These are phyloP conservation scores for Aschersonia sp. DNA, from an alignment of 2,329 filamentous ascomycete species.

Conservation along the genomic window DNA sequence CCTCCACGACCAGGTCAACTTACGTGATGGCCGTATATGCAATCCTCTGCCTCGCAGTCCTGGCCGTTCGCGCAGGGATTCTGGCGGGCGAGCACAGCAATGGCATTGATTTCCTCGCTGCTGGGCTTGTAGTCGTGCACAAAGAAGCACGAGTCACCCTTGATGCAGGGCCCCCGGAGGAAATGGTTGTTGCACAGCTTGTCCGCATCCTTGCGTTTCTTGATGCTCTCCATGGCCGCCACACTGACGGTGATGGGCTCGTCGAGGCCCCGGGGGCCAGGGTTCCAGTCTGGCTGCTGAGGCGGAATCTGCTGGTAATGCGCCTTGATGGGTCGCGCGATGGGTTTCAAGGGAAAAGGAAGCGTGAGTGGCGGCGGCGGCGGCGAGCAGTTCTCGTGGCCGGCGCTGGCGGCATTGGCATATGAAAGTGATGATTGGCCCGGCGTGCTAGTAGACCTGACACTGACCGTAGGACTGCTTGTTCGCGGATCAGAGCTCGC, in stretches of 20 bases:
- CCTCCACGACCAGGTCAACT: constrained; percentile 12
- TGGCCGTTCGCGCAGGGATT: constrained; percentile 44
- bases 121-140: constrained; percentile 39
- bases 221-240: constrained; percentile 35
- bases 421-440: constrained; percentile 17
- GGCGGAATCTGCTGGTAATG: constrained; percentile 12
- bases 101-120: constrained; percentile 39
- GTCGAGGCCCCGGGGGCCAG: constrained; percentile 39
- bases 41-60: constrained; percentile 40
- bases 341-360: constrained; percentile 19
- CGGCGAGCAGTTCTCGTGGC: constrained; percentile 18
- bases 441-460: constrained; percentile 4
- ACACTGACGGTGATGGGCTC: constrained; percentile 30
- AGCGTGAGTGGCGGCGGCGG: constrained; percentile 27
- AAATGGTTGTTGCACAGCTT: constrained; percentile 51
- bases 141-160: constrained; percentile 39
- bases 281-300: constrained; percentile 30
- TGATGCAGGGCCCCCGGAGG: constrained; percentile 40
- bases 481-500: constrained; percentile 1
- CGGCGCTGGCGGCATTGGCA: constrained; percentile 23
- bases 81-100: constrained; percentile 38
- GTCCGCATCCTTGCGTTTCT: constrained; percentile 36
- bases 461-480: constrained; percentile 6
- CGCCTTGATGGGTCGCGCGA: constrained; percentile 2
- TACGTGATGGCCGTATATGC: constrained; percentile 50